phyloP scores from a whole-genome alignment of 2,329 filamentous ascomycete species.

The Westerdykella ornata region DNA sequence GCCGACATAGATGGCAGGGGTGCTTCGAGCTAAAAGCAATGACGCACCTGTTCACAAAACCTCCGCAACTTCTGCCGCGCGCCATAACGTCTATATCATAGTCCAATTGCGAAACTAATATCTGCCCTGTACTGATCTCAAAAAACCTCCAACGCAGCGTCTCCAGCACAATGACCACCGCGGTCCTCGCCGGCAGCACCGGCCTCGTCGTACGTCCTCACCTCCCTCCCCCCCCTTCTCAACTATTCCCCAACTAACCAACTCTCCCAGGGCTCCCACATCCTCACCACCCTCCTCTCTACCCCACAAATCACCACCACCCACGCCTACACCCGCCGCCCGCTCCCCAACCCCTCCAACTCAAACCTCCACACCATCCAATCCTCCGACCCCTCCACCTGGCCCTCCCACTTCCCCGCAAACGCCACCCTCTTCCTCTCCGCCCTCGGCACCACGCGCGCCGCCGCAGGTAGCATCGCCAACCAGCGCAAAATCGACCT shows the following conservation, averaged over 20 bases:
- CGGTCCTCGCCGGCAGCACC: conserved; percentile 57
- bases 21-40: too few relatives aligned
- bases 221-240: background rate
- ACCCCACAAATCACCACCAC: conserved; percentile 49
- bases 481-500: conserved; percentile 84
- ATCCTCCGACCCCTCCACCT: conserved; percentile 59
- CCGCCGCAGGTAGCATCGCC: conserved; percentile 64
- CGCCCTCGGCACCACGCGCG: conserved; percentile 72
- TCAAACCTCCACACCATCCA: conserved; percentile 60
- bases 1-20: too few relatives aligned
- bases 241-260: conserved; percentile 1
- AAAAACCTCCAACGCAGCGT: too few relatives aligned
- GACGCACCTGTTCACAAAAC: too few relatives aligned
- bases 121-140: too few relatives aligned
- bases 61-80: too few relatives aligned
- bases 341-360: conserved; percentile 46
- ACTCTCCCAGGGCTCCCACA: conserved; percentile 57
- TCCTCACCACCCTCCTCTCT: conserved; percentile 58
- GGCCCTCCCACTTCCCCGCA: conserved; percentile 57
- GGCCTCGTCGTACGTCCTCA: conserved; percentile 49
- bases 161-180: conserved; percentile 50
- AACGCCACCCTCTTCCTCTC: conserved; percentile 64
- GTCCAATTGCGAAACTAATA: too few relatives aligned
- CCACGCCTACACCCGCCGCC: conserved; percentile 60
- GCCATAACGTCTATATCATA: too few relatives aligned